These are phyloP conservation scores for Aspergillus leporis DNA, from an alignment of 495 filamentous ascomycete genomes.

Conservation along the genomic window DNA sequence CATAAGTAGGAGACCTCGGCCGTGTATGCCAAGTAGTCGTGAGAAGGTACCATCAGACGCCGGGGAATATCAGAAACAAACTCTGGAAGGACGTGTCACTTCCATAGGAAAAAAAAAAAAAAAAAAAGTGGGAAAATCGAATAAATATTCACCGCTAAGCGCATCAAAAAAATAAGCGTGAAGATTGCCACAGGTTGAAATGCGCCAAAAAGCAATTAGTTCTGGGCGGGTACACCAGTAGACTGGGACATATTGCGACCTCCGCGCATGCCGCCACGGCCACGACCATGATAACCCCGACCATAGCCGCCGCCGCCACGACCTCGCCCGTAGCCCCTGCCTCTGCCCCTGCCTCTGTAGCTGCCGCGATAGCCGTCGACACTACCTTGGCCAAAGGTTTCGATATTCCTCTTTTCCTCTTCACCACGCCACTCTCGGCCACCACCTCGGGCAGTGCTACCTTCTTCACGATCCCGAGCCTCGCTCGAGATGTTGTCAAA, in stretches of 20 bases:
- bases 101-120: no score
- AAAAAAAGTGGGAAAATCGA: slow-evolving; percentile 20
- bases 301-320: slow-evolving; percentile 50
- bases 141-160: slow-evolving; percentile 33
- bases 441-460: slow-evolving; percentile 60
- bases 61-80: slow-evolving; percentile 22
- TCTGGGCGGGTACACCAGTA: slow-evolving; percentile 44
- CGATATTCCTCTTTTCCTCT: slow-evolving; percentile 92
- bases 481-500: slow-evolving; percentile 98
- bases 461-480: slow-evolving; percentile 83
- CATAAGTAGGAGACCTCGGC: slow-evolving; percentile 19
- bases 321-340: slow-evolving; percentile 58
- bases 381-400: slow-evolving; percentile 98
- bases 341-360: slow-evolving; percentile 67
- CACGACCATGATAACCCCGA: slow-evolving; percentile 46
- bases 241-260: slow-evolving; percentile 42
- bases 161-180: slow-evolving; percentile 19
- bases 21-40: slow-evolving; percentile 20
- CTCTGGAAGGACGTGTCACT: slow-evolving; percentile 21
- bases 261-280: slow-evolving; percentile 38
- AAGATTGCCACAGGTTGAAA: slow-evolving; percentile 17
- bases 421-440: slow-evolving; percentile 92
- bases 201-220: slow-evolving; percentile 23
- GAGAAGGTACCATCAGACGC: slow-evolving; percentile 28
- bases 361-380: slow-evolving; percentile 85